Evolutionary conservation across 192 early-diverging fungal species (phyloP).

Genomic region (Podochytrium sp.): DNA sequence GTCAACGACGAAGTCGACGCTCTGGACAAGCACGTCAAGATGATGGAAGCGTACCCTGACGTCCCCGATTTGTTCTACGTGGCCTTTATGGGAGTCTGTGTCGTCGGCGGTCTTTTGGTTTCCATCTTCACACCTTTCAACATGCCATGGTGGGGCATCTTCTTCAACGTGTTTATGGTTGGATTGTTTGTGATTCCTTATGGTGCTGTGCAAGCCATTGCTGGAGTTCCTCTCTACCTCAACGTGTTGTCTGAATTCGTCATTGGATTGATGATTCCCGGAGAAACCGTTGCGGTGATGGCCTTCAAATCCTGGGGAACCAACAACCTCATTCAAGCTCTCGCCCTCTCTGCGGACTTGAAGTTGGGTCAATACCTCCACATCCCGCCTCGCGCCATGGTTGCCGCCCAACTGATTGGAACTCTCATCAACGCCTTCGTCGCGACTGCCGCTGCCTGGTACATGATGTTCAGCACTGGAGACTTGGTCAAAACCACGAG

Average conservation of each 20-base stretch:
- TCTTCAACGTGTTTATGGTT: conserved; percentile 42
- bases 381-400: conserved; percentile 77
- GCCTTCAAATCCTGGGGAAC: conserved; percentile 73
- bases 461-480: conserved; percentile 18
- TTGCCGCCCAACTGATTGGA: conserved; percentile 75
- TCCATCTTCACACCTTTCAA: conserved; percentile 34
- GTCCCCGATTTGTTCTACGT: conserved; percentile 69
- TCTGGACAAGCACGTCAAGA: conserved; percentile 53
- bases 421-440: conserved; percentile 18
- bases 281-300: conserved; percentile 69
- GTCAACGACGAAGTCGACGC: conserved; percentile 3
- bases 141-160: conserved; percentile 36
- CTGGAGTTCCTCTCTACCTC: conserved; percentile 54
- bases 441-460: conserved; percentile 7
- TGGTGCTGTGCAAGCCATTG: conserved; percentile 65
- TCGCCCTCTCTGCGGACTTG: conserved; percentile 60
- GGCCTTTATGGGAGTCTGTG: conserved; percentile 31
- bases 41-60: conserved; percentile 77
- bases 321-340: conserved; percentile 60
- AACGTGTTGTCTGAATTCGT: conserved; percentile 68
- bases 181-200: conserved; percentile 63
- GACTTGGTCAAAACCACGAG: conserved; percentile 36
- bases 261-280: conserved; percentile 63
- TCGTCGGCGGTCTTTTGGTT: background rate
- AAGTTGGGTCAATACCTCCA: conserved; percentile 76